phyloP scores from a whole-genome alignment of 305 asterid species.

The Fraxinus velutina region DNA sequence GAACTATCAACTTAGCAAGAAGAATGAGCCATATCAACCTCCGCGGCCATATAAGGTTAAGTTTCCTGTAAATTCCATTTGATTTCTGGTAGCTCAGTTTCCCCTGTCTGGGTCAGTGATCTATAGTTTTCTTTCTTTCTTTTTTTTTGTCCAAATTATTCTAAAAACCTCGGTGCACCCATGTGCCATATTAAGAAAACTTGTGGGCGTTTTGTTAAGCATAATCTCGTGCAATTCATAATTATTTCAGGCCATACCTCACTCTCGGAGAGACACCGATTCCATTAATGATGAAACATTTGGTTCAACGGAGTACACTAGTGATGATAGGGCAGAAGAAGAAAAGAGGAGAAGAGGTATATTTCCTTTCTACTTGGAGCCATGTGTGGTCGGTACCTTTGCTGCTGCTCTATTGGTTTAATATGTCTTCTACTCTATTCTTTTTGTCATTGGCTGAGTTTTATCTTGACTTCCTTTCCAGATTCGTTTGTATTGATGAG shows the following conservation, averaged over 20 bases:
- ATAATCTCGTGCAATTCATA: constrained; percentile 19
- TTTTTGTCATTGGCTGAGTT: not conserved
- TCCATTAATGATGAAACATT: constrained; percentile 83
- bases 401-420: not conserved
- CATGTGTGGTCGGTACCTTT: constrained; percentile 20
- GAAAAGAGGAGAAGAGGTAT: constrained; percentile 96
- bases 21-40: constrained; percentile 86
- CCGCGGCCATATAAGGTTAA: constrained; percentile 95
- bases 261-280: constrained; percentile 68
- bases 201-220: constrained; percentile 2
- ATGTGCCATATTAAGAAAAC: not conserved
- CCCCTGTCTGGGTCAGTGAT: not conserved
- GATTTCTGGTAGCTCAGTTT: not conserved
- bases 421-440: not conserved
- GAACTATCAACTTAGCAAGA: constrained; percentile 56
- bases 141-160: not conserved
- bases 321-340: constrained; percentile 87
- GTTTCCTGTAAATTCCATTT: not conserved
- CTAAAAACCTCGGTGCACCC: not conserved
- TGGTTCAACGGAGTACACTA: constrained; percentile 69
- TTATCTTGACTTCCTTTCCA: not conserved
- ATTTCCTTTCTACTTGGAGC: constrained; percentile 16
- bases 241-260: constrained; percentile 51
- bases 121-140: not conserved
- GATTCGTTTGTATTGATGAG: constrained; percentile 70